Base-by-base conservation (phyloP, 2,329 filamentous ascomycete genomes). In the Huntiella omanensis region DNA sequence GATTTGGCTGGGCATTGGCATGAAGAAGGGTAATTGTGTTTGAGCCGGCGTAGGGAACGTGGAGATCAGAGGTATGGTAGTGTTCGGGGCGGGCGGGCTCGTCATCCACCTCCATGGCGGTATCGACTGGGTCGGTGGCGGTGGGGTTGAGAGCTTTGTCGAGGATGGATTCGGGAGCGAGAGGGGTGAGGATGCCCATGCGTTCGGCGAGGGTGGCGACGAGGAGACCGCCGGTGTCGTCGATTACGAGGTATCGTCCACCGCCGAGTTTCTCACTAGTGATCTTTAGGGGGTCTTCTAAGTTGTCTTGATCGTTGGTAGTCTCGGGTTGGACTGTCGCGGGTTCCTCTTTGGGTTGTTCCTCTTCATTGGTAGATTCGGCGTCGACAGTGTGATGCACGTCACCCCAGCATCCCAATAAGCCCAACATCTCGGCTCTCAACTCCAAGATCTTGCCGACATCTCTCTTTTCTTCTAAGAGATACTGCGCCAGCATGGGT, bases 331-430 rank as follows among this genome's bases (percentile, higher is more conserved):
- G 13, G 13, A 53, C 56, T 12, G 53, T 54, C 19, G 45, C 43
- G 3, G 47, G 40, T 28, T 45, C 47, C 4, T 50, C 46, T 10
- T 52, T 45, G 6, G 53, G 52, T 17, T 59, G 54, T 16, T 54
- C 54, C 17, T 62, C 59, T 12, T 59, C 55, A 32, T 45, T 49
- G 2, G 62, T 71, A 28, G 22, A 8, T 2, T 28, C 7, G 22
- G 22, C 22, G 8, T 28, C 22, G 7, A 28, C 22, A n/a, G 68
- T 70, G 53, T 78, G 85, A 60, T 92, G 85, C 2, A 92, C 77
- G 59, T 98, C 93, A 0, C 79, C 83, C 83, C 86, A 95, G 58
- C 84, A 91, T 5, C 80, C 81, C 11, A 93, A 66, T 47, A 98
- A 62, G 0, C 77, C 86, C 41, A 94, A 64, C 57, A 80, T 73